Evolutionary conservation across 495 filamentous ascomycete genomes (phyloP).

Genomic region (Pseudomonodictys pantanalensis): DNA sequence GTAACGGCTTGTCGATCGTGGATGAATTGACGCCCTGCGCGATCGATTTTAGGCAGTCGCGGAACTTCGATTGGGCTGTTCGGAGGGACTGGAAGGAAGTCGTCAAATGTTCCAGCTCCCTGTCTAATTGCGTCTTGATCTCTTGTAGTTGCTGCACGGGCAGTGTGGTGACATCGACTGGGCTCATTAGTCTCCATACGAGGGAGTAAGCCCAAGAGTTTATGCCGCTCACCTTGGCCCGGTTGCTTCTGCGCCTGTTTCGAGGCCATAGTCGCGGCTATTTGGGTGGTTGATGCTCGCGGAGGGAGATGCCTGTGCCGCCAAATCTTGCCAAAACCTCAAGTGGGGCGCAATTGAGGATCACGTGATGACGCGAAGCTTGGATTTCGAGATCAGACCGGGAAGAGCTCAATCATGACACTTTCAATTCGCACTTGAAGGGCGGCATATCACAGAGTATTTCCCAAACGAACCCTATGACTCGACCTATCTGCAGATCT

Average conservation of each 20-base stretch:
- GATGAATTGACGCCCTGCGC: slow-evolving; percentile 26
- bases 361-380: too few relatives aligned
- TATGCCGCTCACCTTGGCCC: slow-evolving; percentile 10
- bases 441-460: too few relatives aligned
- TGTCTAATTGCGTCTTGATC: slow-evolving; percentile 91
- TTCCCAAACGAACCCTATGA: too few relatives aligned
- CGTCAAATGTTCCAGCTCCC: slow-evolving; percentile 90
- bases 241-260: slow-evolving; percentile 14
- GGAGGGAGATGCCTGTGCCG: background rate
- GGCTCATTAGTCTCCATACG: background rate
- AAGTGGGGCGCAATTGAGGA: too few relatives aligned
- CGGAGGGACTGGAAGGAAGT: slow-evolving; percentile 84
- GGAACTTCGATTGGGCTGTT: slow-evolving; percentile 84
- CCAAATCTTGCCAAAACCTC: background rate
- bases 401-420: too few relatives aligned
- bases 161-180: slow-evolving; percentile 64
- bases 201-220: background rate
- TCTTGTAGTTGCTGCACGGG: slow-evolving; percentile 55
- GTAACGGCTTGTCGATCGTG: slow-evolving; percentile 58
- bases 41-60: slow-evolving; percentile 78
- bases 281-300: background rate
- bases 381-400: too few relatives aligned
- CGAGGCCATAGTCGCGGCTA: slow-evolving; percentile 16
- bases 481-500: too few relatives aligned
- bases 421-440: too few relatives aligned